Conservation (phyloP, 352 stramenopile species). For the Globisporangium splendens region DNA sequence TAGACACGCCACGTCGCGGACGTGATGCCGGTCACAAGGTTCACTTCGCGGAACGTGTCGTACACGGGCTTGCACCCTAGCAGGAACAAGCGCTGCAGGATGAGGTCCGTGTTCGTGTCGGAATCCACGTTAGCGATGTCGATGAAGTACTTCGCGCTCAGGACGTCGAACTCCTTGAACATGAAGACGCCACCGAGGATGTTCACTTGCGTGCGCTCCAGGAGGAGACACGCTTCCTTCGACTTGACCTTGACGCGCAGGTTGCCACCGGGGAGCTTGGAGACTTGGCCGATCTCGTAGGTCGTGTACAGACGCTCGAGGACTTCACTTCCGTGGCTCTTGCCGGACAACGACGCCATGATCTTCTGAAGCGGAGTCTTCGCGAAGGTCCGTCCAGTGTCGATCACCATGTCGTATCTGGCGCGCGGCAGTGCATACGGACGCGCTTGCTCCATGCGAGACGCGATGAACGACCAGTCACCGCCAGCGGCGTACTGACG, state of each 20-base stretch:
- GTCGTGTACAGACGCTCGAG: conserved; percentile 1
- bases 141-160: conserved; percentile 6
- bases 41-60: conserved; percentile 15
- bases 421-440: too few relatives aligned
- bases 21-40: too few relatives aligned
- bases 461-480: conserved; percentile 2
- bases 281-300: background rate
- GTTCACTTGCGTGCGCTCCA: too few relatives aligned
- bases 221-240: too few relatives aligned
- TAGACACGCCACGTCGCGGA: too few relatives aligned
- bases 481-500: conserved; percentile 5
- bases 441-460: background rate
- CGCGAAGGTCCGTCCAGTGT: conserved; percentile 5
- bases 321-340: conserved; percentile 1
- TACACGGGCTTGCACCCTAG: conserved; percentile 10
- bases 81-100: too few relatives aligned
- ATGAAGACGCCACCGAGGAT: background rate
- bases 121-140: conserved; percentile 6
- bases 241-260: too few relatives aligned
- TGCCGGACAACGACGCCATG: conserved; percentile 3
- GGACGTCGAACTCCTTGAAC: conserved; percentile 14
- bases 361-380: conserved; percentile 8
- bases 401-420: too few relatives aligned
- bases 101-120: too few relatives aligned
- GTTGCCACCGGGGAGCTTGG: too few relatives aligned